These are phyloP conservation scores for Pseudocercospora ulei DNA, from an alignment of 2,329 filamentous ascomycete species.

Conservation along the genomic window DNA sequence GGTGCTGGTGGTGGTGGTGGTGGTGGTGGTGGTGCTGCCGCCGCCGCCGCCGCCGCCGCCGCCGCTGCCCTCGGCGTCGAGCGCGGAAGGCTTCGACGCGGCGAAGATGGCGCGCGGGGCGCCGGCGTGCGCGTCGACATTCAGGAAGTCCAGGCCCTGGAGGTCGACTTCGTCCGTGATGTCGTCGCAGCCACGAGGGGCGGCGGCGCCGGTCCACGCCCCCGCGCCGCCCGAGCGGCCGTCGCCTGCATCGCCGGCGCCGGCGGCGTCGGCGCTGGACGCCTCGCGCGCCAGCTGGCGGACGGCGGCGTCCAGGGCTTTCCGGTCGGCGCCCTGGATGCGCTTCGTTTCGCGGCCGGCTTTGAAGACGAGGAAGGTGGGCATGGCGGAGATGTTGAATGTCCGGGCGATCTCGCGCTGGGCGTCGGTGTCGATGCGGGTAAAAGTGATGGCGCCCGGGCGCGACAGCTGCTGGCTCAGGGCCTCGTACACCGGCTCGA, in stretches of 20 bases:
- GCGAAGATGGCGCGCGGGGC: conserved; percentile 65
- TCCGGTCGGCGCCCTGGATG: conserved; percentile 56
- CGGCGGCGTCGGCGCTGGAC: conserved; percentile 32
- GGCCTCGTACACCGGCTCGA: conserved; percentile 72
- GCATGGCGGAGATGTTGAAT: conserved; percentile 68
- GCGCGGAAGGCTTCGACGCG: conserved; percentile 52
- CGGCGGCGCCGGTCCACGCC: conserved; percentile 61
- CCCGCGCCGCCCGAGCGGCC: conserved; percentile 35
- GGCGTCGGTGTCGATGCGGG: conserved; percentile 73
- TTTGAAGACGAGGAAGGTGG: conserved; percentile 72
- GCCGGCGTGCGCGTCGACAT: conserved; percentile 68
- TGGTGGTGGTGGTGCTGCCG: too few relatives aligned
- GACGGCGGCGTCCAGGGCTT: conserved; percentile 60
- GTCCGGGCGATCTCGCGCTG: conserved; percentile 63
- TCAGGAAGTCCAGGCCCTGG: conserved; percentile 74
- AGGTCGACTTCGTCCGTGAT: conserved; percentile 73
- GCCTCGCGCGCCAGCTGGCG: conserved; percentile 61
- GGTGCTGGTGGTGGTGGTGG: too few relatives aligned
- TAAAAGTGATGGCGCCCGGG: conserved; percentile 66
- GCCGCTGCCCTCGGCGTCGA: conserved; percentile 49
- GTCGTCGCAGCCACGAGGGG: conserved; percentile 73
- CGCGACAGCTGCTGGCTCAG: conserved; percentile 62
- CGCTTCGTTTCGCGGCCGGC: conserved; percentile 34
- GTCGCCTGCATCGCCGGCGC: conserved; percentile 36
- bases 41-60: conserved; percentile 43